Evolutionary conservation across 2,329 filamentous ascomycete genomes (phyloP), one percentile per base, ranked within the genome.

Genomic region (Aureobasidium subglaciale): DNA sequence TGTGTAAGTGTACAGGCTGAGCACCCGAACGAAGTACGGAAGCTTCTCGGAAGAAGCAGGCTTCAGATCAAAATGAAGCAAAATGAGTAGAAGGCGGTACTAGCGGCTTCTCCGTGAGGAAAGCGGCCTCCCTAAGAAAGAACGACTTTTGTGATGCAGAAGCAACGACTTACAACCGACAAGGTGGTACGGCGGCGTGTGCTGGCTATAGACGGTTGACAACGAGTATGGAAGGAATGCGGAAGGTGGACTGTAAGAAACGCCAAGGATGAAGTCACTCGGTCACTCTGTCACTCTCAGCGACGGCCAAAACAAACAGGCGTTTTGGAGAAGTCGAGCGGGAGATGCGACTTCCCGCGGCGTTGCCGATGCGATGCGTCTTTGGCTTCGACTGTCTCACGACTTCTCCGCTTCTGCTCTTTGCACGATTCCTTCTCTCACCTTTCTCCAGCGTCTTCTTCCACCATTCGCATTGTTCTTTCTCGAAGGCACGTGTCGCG

Each of bases 281-380:
- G 29, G 43, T 48, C 43, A 35, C 43, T 48, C 18, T 48, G 43
- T 48, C 43, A 35, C 43, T 48, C 18, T 48, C 43, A 30, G 43
- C 29, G 43, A 41, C 25, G 48, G 18, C 24, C 48, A 53, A 38
- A 53, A 53, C 48, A 53, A 53, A 53, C 48, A 53, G 46, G 46
- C n/a, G 24, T 18, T 30, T 48, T 48, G 43, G 43, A 22, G 32
- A 16, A 5, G 27, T 32, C 11, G n/a, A 34, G 42, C 43, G 43
- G 43, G 43, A 34, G 42, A 32, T 15, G n/a, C 29, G 24, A 27
- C 16, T 15, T 32, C 29, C 45, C 45, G 45, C 45, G 32, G 45
- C 45, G 30, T 34, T 38, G 46, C 46, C 46, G 46, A 16, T n/a
- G 46, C n/a, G n/a, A n/a, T n/a, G n/a, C n/a, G n/a, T n/a, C n/a